Base-by-base conservation (phyloP, 2,329 filamentous ascomycete species). In the Colletotrichum plurivorum region DNA sequence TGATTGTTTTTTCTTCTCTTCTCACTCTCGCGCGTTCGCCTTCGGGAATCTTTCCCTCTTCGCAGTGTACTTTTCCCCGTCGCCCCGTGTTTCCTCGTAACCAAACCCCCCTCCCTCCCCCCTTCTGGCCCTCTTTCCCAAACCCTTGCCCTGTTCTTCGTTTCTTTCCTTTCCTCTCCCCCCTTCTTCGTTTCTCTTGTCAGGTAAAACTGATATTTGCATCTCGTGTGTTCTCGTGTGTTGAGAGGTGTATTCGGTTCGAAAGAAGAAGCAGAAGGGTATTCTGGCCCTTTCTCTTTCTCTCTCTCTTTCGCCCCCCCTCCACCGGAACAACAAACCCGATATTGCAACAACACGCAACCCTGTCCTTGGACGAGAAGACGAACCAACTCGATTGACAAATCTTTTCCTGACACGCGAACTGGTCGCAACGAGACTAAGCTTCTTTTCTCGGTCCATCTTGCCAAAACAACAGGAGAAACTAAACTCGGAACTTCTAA, bases 91-190 rank as follows among this genome's bases (percentile, higher is more conserved):
- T 43, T 6, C 41, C 8, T 36, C 64, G 63, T 58, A 49, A 55
- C 58, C 58, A 20, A 46, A 67, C 63, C 60, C 58, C 64, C 58
- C 58, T 20, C 57, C 64, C 57, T n/a, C 55, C 63, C 63, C 41
- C 56, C 41, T 16, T 68, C 41, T 60, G 45, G 36, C 46, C 51
- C 60, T 39, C 60, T 45, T 48, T 69, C 45, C 62, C 55, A 69
- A 66, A 60, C 62, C 62, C 66, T 69, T 69, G 66, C 36, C 49
- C 51, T 59, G 62, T 69, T 31, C 55, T 46, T 25, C 36, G 39
- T 39, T 36, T 20, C 27, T 45, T 22, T 39, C 18, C 18, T 16
- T n/a, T 16, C 41, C 18, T 10, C 15, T 22, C 20, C 9, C 36
- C 54, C 25, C 36, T 31, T 43, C 39, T 25, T 53, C n/a, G 22